phyloP scores from a whole-genome alignment of 345 rosid species.

The Lepidium didymum region DNA sequence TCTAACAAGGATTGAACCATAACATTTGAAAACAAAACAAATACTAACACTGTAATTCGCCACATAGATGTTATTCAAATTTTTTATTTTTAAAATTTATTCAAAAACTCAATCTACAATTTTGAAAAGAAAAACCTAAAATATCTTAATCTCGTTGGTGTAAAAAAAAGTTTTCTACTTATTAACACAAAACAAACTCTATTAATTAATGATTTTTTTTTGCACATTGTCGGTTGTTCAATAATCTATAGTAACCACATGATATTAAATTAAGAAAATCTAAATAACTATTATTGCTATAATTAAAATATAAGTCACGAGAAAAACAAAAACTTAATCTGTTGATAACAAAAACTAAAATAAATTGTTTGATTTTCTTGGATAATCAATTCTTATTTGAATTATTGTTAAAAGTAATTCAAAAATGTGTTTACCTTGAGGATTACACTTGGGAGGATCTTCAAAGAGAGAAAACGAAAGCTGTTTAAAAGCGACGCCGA shows the following conservation, averaged over 20 bases:
- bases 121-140: not conserved
- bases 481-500: constrained; percentile 82
- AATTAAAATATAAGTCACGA: no score
- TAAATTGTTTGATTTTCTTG: no score
- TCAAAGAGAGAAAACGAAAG: constrained; percentile 80
- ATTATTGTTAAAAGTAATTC: not conserved
- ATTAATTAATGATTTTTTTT: not conserved
- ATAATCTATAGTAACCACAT: not conserved
- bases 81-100: not conserved
- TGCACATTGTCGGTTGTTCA: not conserved
- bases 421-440: constrained; percentile 35
- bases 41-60: not conserved
- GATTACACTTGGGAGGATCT: constrained; percentile 69
- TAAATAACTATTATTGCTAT: not conserved
- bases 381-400: no score
- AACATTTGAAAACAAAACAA: not conserved
- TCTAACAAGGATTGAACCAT: not conserved
- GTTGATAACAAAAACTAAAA: not conserved
- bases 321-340: not conserved
- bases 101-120: not conserved
- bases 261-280: not conserved
- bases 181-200: not conserved
- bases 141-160: not conserved
- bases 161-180: not conserved
- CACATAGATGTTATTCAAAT: not conserved